Evolutionary conservation across 768 basidiomycete species (phyloP).

Genomic region (Suillus subalutaceus): DNA sequence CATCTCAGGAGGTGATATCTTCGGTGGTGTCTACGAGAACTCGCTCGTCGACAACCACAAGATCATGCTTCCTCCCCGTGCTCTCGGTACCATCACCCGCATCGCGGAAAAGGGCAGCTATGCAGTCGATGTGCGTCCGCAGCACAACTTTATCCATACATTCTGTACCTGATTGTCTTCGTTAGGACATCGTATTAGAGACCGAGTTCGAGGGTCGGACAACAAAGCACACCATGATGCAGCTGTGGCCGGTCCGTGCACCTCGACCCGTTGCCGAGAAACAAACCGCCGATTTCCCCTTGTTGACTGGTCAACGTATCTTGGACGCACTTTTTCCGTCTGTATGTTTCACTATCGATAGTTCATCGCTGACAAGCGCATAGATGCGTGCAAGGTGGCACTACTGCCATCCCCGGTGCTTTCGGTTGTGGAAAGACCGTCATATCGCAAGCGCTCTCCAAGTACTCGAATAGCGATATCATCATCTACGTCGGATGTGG

Average conservation of each 20-base stretch:
- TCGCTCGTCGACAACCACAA: conserved; percentile 96
- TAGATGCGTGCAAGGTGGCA: conserved; percentile 95
- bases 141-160: conserved; percentile 3
- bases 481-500: conserved; percentile 99
- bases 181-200: conserved; percentile 90
- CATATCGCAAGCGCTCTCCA: conserved; percentile 96
- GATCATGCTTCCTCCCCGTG: conserved; percentile 93
- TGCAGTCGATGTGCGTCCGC: conserved; percentile 72
- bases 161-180: conserved; percentile 10
- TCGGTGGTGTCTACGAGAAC: conserved; percentile 95
- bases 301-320: conserved; percentile 96
- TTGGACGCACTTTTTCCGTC: conserved; percentile 96
- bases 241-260: conserved; percentile 98
- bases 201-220: conserved; percentile 97
- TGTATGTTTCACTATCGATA: conserved; percentile 31
- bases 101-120: conserved; percentile 96
- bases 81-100: conserved; percentile 91
- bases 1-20: conserved; percentile 95
- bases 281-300: conserved; percentile 87
- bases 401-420: conserved; percentile 97
- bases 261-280: conserved; percentile 97
- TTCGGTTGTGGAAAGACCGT: conserved; percentile 99
- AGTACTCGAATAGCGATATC: conserved; percentile 99
- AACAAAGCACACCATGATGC: conserved; percentile 94
- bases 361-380: conserved; percentile 9